phyloP scores from a whole-genome alignment of 2,329 filamentous ascomycete genomes.

The Hysterium pulicare region DNA sequence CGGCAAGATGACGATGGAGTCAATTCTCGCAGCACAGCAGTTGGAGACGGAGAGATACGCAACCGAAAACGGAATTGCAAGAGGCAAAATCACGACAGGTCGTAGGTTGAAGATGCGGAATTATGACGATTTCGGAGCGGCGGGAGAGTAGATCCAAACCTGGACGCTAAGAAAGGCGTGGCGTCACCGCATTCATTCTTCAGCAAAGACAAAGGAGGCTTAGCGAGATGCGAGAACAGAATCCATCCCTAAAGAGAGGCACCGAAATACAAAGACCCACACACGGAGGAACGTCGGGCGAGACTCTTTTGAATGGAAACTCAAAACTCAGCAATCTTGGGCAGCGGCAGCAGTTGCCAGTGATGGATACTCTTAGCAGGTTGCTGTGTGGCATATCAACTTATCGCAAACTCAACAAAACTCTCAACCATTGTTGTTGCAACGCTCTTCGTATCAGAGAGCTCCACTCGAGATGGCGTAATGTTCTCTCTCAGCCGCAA shows the following conservation, averaged over 20 bases:
- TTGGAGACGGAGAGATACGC: background rate
- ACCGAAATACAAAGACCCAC: background rate
- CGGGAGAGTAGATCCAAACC: background rate
- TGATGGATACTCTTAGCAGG: too few relatives aligned
- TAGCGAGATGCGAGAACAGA: background rate
- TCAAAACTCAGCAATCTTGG: too few relatives aligned
- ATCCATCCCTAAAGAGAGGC: background rate
- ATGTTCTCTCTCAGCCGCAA: too few relatives aligned
- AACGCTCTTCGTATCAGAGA: too few relatives aligned
- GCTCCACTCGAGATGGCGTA: too few relatives aligned
- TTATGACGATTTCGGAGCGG: background rate
- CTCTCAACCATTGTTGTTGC: too few relatives aligned
- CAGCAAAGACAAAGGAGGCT: background rate
- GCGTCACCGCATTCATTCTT: background rate
- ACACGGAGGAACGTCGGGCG: slow-evolving; percentile 1
- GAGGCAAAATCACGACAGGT: too few relatives aligned
- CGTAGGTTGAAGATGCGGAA: background rate
- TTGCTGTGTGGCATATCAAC: too few relatives aligned
- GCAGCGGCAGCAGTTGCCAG: too few relatives aligned
- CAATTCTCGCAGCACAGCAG: background rate
- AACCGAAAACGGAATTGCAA: background rate
- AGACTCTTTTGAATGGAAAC: background rate
- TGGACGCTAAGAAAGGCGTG: background rate
- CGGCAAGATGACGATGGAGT: background rate
- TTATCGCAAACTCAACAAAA: too few relatives aligned